Base-by-base conservation (phyloP, 176 grass and related monocot genomes). In the Ampelocalamus luodianensis region DNA sequence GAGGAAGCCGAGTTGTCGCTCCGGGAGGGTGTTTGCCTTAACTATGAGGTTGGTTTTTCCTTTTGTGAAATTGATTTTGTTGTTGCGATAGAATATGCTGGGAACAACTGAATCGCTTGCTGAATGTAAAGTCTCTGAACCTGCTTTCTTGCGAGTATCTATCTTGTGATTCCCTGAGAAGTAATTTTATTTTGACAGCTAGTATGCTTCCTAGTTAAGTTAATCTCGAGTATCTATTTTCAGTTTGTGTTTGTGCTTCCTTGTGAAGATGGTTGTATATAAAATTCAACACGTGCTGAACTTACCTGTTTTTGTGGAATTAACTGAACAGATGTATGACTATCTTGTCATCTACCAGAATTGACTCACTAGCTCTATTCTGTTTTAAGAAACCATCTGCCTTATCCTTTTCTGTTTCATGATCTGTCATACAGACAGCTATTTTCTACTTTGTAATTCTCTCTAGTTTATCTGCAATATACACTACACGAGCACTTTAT, bases 1-100 rank as follows among this genome's bases (percentile, higher is more conserved):
- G 91, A 96, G 88, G 90, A 92, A 83, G 93, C 97, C 0, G 97
- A 99, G 85, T 89, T 94, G 79, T 94, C 91, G 3, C 92, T 99
- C 22, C 84, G 88, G 56, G 97, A 99, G 79, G 93, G 88, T 9
- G 85, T 92, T 56, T 83, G 78, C 62, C 87, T 99, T 75, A 96
- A 96, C 38, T 87, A 99, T 23, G 97, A 92, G 96, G 96, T 99
- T 40, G 34, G 50, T 74, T 68, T 60, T 59, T 68, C 54, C 40
- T 20, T 85, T 74, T 90, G 10, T 40, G 43, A 78, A 78, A 63
- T n/a, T 44, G 58, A 29, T 66, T 63, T 80, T 81, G 18, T 54
- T 59, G 17, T n/a, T 60, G 50, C 64, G 36, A 60, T 40, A 78
- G 20, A 71, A 43, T 59, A 62, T 62, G 27, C 26, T 7, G 58